These are phyloP conservation scores for Tillandsia leiboldiana DNA, from an alignment of 176 grass and related monocot genomes.

Conservation along the genomic window DNA sequence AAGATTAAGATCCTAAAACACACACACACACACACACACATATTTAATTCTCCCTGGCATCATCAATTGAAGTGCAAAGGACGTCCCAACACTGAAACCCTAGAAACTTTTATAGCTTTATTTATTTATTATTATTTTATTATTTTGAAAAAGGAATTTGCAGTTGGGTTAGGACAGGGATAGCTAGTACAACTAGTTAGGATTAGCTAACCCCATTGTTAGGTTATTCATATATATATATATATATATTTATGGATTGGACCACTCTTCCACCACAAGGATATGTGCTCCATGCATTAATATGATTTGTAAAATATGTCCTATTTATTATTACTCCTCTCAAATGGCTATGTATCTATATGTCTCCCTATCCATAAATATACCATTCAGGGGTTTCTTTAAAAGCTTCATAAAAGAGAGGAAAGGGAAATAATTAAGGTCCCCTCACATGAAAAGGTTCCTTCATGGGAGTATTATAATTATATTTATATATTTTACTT, in stretches of 20 bases:
- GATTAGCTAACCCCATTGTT: conserved; percentile 15
- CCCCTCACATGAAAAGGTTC: conserved; percentile 18
- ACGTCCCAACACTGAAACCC: too few species aligned
- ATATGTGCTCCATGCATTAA: too few species aligned
- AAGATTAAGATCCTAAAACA: too few species aligned
- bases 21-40: too few species aligned
- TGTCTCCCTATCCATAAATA: not conserved
- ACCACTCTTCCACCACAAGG: conserved; percentile 24
- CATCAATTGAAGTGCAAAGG: too few species aligned
- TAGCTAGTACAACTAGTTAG: conserved; percentile 5
- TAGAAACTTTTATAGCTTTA: too few species aligned
- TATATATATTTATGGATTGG: not conserved
- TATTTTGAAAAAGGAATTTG: not conserved
- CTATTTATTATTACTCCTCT: not conserved
- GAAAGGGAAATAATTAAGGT: not conserved
- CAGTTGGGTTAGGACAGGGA: conserved; percentile 5
- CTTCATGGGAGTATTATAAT: not conserved
- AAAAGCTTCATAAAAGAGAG: not conserved
- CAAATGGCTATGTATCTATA: not conserved
- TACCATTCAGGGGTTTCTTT: not conserved
- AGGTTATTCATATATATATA: not conserved
- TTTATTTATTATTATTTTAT: not conserved
- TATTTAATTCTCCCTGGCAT: too few species aligned
- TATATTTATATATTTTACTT: too few species aligned
- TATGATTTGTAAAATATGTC: not conserved